Base-by-base conservation (phyloP, 2,329 filamentous ascomycete genomes). In the Diplodia sapinea region DNA sequence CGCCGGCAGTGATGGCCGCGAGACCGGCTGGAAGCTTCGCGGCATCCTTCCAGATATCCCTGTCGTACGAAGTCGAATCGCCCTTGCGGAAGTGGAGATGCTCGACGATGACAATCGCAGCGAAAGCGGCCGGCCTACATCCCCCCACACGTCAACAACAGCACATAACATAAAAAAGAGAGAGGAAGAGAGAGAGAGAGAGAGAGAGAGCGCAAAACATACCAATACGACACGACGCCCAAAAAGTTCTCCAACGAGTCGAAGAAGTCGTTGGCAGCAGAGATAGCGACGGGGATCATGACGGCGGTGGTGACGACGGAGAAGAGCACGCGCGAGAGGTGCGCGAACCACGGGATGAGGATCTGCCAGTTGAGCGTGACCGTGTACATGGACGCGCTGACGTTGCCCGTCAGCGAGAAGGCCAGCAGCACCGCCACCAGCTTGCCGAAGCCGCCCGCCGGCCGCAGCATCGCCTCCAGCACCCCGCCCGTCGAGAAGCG, bases 291-390 rank as follows among this genome's bases (percentile, higher is more conserved):
- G 1, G 86, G 85, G 68, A 90, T 88, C 71, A 88, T 82, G 70
- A 89, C 82, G 43, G 82, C 84, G 1, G 87, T 86, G 51, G 86
- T 83, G 67, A 88, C 75, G 55, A 89, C 73, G 43, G 86, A 59
- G 43, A 66, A 59, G 6, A 50, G 13, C 23, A 59, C 49, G n/a
- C 52, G 38, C n/a, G 64, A 52, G 26, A 66, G 11, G 15, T 20
- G 64, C 9, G 20, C 51, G 26, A 51, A 66, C 52, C 52, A 59
- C 4, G 64, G 54, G 15, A 87, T 75, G 23, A 89, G 77, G 71
- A 88, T 86, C 76, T 89, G 87, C 75, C 89, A 86, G 80, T 89
- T 89, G 70, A 89, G 81, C 3, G 86, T 86, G 71, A 89, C 83
- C 72, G 85, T 84, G 79, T 89, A 89, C 77, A 86, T 84, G 17